Evolutionary conservation across 306 rosid genomes (phyloP), one percentile per base, ranked within the genome.

Genomic region (Sophora flavescens): DNA sequence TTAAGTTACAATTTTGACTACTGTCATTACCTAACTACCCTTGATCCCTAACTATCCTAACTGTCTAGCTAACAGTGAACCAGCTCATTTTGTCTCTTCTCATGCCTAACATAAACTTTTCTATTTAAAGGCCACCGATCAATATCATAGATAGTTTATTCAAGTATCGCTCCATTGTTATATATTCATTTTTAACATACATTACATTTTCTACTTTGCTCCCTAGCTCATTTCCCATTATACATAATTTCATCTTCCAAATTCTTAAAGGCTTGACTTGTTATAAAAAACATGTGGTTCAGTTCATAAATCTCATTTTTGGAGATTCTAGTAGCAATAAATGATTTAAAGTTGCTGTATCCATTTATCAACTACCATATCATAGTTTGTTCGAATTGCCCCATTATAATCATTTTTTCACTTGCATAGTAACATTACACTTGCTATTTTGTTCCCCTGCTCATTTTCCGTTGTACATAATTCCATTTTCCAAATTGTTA

Each of bases 141-240:
- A 22, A 44, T 8, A 15, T 17, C 50, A 30, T 30, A 30, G 26
- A 56, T 39, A 32, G 8, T 60, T n/a, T 51, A 18, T 65, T 52
- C 30, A 60, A 68, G 50, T 17, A 61, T 26, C 51, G 7, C 51
- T 33, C 30, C 15, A 6, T 59, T 6, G 10, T 38, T 30, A 68
- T 16, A 74, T 79, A 38, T 30, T 26, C 2, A 9, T 47, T 35
- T 32, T 67, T 78, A 41, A 60, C 68, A 12, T 12, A 18, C 14
- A 41, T 62, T 70, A 63, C 35, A 39, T 66, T 61, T 10, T 10
- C 70, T 16, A 72, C 52, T 63, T 16, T 47, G n/a, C 39, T 63
- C 26, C 35, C 56, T n/a, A 22, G 54, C 64, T 51, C 47, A 17
- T 50, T 62, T 30, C 42, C 58, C 53, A 76, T 35, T 12, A 32